Evolutionary conservation across 495 filamentous ascomycete genomes (phyloP).

Genomic region (Aspergillus nanangensis): DNA sequence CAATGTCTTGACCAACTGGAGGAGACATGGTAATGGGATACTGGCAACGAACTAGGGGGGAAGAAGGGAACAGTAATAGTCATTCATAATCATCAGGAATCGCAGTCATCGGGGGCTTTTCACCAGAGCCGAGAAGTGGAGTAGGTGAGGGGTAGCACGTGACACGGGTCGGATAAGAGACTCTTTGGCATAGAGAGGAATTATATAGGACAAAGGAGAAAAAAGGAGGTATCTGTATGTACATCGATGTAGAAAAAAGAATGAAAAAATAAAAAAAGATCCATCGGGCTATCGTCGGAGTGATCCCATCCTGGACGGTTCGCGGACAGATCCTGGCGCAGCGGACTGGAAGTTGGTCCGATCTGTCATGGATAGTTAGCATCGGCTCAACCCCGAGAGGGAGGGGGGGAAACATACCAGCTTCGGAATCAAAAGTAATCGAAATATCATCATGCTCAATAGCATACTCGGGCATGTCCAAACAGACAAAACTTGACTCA

Average conservation of each 20-base stretch:
- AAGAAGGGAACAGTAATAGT: constrained; percentile 6
- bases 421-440: constrained; percentile 72
- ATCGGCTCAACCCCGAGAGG: neutral
- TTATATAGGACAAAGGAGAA: neutral
- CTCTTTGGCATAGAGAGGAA: neutral
- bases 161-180: constrained; percentile 2
- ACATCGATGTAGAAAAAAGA: neutral
- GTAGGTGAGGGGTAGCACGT: constrained; percentile 3
- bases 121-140: constrained; percentile 1
- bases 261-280: neutral
- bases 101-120: too few relatives aligned
- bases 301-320: constrained; percentile 46
- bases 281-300: constrained; percentile 33
- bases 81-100: too few relatives aligned
- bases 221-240: neutral
- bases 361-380: constrained; percentile 28
- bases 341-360: constrained; percentile 41
- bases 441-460: constrained; percentile 87
- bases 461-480: constrained; percentile 83
- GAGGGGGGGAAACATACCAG: constrained; percentile 52
- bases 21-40: constrained; percentile 27
- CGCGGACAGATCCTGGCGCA: constrained; percentile 42
- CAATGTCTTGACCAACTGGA: constrained; percentile 14
- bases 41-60: constrained; percentile 7
- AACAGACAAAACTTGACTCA: constrained; percentile 65